Evolutionary conservation across 2,329 filamentous ascomycete genomes (phyloP), one percentile per base, ranked within the genome.

Genomic region (Aureobasidium sp.): DNA sequence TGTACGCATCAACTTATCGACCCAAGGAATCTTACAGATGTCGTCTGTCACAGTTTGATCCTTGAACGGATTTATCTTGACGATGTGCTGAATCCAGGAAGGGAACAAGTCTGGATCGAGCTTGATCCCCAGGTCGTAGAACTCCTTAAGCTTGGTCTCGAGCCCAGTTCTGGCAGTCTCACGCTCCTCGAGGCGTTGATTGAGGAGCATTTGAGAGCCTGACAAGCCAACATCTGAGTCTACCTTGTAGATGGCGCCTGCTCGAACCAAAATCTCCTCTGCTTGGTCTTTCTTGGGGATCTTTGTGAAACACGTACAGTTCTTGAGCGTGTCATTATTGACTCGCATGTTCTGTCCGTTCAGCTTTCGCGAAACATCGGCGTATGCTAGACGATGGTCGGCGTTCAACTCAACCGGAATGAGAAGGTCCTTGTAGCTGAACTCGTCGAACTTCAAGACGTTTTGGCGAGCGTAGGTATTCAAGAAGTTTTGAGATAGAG

Each of bases 401-500:
- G 73, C 62, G 5, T 71, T 68, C 2, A 79, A 67, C 0, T 64
- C 57, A 1, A 79, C 62, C 0, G 74, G 66, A 16, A 71, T 56
- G 3, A 79, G 64, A 19, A 71, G 63, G 25, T 78, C 73, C 1
- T 64, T 61, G 37, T 66, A 72, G 0, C 66, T 59, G 14, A 83
- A 75, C 24, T 75, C 69, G 2, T 59, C 60, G 22, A 60, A 61
- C n/a, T 64, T 61, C 56, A 63, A 60, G 30, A 66, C 50, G 37
- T 68, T 71, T 56, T 71, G 72, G 11, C 79, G 67, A 4, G 74
- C 75, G 57, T 80, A 81, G 0, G 60, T 61, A 40, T 81, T 61
- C 1, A 85, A 64, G 57, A 85, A 85, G 0, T 45, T 57, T 58
- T 83, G 79, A 2, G 79, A 79, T 41, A 74, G 62, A 7, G 69